Conservation (phyloP, 2,329 filamentous ascomycete genomes). For the Sclerotiophoma versabilis region DNA sequence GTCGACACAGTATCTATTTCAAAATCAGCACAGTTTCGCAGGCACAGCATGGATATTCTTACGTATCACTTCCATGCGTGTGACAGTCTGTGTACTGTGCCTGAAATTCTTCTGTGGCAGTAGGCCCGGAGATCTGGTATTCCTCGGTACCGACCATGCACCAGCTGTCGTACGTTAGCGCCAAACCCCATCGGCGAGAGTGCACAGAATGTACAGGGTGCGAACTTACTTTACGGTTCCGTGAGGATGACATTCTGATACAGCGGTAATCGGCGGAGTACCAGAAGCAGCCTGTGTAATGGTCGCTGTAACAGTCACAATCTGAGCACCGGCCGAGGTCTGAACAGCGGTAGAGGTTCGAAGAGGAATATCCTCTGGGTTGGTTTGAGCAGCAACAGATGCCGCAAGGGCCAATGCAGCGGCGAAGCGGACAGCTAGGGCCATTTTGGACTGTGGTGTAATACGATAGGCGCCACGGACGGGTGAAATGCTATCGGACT, state of each 20-base stretch:
- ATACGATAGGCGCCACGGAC: background rate
- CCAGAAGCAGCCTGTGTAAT: slow-evolving; percentile 20
- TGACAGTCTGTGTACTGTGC: slow-evolving; percentile 72
- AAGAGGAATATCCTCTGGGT: slow-evolving; percentile 2
- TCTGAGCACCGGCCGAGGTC: slow-evolving; percentile 22
- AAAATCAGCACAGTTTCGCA: slow-evolving; percentile 2
- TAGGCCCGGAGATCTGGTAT: slow-evolving; percentile 59
- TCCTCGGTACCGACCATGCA: slow-evolving; percentile 55
- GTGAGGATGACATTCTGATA: slow-evolving; percentile 63
- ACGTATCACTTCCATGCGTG: slow-evolving; percentile 65
- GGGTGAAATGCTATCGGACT: slow-evolving; percentile 7
- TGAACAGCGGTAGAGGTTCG: background rate
- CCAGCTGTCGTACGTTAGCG: slow-evolving; percentile 44
- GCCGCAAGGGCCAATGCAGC: slow-evolving; percentile 8
- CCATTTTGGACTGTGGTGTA: slow-evolving; percentile 22
- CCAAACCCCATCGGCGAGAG: background rate
- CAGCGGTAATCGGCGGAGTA: slow-evolving; percentile 50
- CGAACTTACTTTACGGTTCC: slow-evolving; percentile 52
- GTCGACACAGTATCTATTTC: slow-evolving; percentile 66
- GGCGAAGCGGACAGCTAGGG: slow-evolving; percentile 5
- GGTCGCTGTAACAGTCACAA: slow-evolving; percentile 13
- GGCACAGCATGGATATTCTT: slow-evolving; percentile 35
- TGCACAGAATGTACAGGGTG: background rate
- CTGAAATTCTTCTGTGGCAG: slow-evolving; percentile 63
- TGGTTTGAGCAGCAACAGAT: slow-evolving; percentile 19